These are phyloP conservation scores for Aspergillus mulundensis DNA, from an alignment of 495 filamentous ascomycete genomes.

Conservation along the genomic window DNA sequence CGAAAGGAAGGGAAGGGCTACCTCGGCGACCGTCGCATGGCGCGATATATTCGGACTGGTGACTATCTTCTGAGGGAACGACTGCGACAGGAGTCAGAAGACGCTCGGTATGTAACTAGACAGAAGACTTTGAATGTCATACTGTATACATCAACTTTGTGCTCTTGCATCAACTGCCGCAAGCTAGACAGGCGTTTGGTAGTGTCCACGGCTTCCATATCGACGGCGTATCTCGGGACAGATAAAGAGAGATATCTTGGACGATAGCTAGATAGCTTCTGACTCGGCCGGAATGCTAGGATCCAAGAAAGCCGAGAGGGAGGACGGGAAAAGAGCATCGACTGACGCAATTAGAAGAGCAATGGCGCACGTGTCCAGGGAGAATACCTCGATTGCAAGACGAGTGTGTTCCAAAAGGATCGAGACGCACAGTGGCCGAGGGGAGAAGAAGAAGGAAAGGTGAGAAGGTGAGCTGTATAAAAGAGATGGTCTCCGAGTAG, in stretches of 20 bases:
- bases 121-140: conserved; percentile 35
- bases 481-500: neutral
- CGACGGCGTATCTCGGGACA: conserved; percentile 38
- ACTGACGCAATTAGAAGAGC: conserved; percentile 16
- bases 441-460: neutral
- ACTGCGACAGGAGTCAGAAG: conserved; percentile 52
- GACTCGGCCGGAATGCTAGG: conserved; percentile 32
- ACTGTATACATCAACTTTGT: conserved; percentile 93
- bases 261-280: conserved; percentile 22
- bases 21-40: conserved; percentile 86
- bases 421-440: neutral
- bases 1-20: conserved; percentile 26
- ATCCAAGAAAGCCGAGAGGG: conserved; percentile 34
- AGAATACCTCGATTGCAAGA: conserved; percentile 11
- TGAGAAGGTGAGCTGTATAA: neutral
- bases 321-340: conserved; percentile 40
- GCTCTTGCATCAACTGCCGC: conserved; percentile 81
- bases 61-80: conserved; percentile 94
- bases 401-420: conserved; percentile 7
- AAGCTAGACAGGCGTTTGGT: conserved; percentile 70
- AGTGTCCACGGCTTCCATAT: conserved; percentile 85
- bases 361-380: conserved; percentile 21
- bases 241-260: conserved; percentile 37
- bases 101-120: neutral
- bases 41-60: conserved; percentile 97